These are phyloP conservation scores for Pseudoturritis turrita DNA, from an alignment of 345 rosid species.

Conservation along the genomic window DNA sequence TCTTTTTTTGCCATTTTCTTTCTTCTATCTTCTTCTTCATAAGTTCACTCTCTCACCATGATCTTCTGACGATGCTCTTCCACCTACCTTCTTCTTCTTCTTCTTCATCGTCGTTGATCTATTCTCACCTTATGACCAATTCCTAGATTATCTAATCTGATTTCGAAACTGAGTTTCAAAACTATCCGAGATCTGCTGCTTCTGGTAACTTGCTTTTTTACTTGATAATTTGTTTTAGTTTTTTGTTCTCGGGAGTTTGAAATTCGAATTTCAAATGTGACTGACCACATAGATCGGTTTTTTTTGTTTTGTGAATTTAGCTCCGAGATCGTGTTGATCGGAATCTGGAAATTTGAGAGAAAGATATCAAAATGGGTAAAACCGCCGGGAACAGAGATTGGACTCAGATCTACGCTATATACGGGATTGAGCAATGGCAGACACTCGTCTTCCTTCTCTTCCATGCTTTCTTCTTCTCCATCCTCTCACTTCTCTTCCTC, in stretches of 20 bases:
- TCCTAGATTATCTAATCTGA: not conserved
- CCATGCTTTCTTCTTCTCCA: constrained; percentile 74
- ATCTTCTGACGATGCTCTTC: constrained; percentile 9
- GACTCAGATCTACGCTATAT: constrained; percentile 94
- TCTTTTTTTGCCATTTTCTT: not conserved
- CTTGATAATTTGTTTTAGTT: not conserved
- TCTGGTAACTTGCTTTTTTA: not conserved
- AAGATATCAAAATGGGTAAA: constrained; percentile 34
- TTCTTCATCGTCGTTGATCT: not conserved
- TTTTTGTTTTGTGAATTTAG: not conserved
- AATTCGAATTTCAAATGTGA: not conserved
- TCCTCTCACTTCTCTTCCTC: constrained; percentile 64
- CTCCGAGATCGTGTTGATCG: not conserved
- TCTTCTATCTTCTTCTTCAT: not conserved
- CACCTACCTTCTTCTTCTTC: not conserved
- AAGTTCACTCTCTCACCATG: constrained; percentile 24
- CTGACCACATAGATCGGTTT: not conserved
- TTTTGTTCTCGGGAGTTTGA: not conserved
- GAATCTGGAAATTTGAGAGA: constrained; percentile 1
- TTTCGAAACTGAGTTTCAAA: not conserved
- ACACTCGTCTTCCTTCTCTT: constrained; percentile 64
- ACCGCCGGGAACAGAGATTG: constrained; percentile 48
- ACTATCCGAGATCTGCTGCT: not conserved
- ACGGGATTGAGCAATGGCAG: constrained; percentile 96
- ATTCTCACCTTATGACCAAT: not conserved